Evolutionary conservation across 148 eudicot species (phyloP).

Genomic region (Persicaria maculosa): DNA sequence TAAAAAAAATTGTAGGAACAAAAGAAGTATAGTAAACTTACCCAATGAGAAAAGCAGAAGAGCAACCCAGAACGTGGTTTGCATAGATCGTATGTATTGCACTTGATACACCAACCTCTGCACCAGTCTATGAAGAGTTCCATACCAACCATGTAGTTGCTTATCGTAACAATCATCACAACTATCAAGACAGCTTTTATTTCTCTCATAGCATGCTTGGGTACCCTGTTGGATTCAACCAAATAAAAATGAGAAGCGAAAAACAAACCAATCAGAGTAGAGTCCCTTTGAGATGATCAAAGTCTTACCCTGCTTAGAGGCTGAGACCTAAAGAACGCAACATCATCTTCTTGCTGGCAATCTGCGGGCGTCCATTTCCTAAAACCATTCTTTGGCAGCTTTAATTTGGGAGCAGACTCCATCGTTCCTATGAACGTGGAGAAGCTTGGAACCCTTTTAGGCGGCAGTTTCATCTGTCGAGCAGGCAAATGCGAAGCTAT

Average conservation of each 20-base stretch:
- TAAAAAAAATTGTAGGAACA: not conserved
- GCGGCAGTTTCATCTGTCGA: conserved; percentile 33
- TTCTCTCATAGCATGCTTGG: conserved; percentile 41
- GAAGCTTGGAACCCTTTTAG: conserved; percentile 57
- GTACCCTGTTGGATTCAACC: conserved; percentile 29
- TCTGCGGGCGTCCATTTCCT: conserved; percentile 58
- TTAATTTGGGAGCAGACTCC: conserved; percentile 47
- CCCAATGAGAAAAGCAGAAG: conserved; percentile 52
- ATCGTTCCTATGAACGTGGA: conserved; percentile 47
- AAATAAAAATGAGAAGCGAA: not conserved
- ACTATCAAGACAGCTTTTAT: conserved; percentile 54
- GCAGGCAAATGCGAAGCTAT: conserved; percentile 23
- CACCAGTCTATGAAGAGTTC: conserved; percentile 62
- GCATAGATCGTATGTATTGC: conserved; percentile 57
- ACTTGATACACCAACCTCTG: conserved; percentile 77
- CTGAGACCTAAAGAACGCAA: conserved; percentile 35
- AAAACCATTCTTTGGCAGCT: conserved; percentile 58
- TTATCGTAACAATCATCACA: conserved; percentile 59
- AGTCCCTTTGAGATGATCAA: not conserved
- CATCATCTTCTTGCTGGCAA: conserved; percentile 40
- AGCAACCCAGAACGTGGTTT: conserved; percentile 34
- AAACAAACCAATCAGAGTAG: conserved; percentile 2
- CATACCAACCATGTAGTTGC: conserved; percentile 74
- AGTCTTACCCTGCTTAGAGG: conserved; percentile 37
- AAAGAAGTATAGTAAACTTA: conserved; percentile 26